Percentiles rank a stretch among this genome's conserved stretches.
Conservation (phyloP, 257 asterid genomes). For the Solanum paucissectum region DNA sequence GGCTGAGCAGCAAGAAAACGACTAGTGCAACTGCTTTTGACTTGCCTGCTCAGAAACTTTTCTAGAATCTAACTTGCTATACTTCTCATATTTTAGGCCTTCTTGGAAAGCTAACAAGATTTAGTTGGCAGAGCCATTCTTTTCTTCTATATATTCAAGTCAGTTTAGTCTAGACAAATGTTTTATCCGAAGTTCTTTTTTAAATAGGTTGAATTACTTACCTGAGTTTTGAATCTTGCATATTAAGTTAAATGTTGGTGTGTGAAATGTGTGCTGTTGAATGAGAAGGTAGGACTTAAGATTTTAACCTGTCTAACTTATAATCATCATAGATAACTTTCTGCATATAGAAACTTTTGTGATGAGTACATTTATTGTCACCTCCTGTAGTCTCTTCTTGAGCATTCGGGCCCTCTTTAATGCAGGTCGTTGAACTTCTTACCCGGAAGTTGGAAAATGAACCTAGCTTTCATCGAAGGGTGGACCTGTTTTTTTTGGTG, state of each 20-base stretch:
- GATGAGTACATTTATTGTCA: not conserved
- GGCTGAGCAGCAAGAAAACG: not conserved
- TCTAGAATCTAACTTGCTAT: not conserved
- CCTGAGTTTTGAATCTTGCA: not conserved
- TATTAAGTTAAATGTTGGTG: not conserved
- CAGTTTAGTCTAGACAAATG: not conserved
- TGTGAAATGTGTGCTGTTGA: not conserved
- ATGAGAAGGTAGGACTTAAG: not conserved
- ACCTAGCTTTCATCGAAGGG: constrained; percentile 66
- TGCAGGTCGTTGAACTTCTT: constrained; percentile 92
- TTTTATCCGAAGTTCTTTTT: not conserved
- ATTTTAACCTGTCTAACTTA: not conserved
- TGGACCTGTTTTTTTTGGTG: constrained; percentile 84
- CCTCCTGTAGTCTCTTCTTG: not conserved
- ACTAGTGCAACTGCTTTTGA: not conserved
- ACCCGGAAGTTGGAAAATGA: constrained; percentile 74
- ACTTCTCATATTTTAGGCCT: not conserved
- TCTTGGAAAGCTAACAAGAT: not conserved
- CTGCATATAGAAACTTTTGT: not conserved
- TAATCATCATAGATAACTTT: not conserved
- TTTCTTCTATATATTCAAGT: not conserved
- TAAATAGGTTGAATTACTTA: not conserved
- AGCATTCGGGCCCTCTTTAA: not conserved
- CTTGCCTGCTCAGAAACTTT: not conserved
- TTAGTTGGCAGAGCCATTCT: not conserved